phyloP scores from a whole-genome alignment of 2,329 filamentous ascomycete genomes.

The Ustilaginoidea virens region DNA sequence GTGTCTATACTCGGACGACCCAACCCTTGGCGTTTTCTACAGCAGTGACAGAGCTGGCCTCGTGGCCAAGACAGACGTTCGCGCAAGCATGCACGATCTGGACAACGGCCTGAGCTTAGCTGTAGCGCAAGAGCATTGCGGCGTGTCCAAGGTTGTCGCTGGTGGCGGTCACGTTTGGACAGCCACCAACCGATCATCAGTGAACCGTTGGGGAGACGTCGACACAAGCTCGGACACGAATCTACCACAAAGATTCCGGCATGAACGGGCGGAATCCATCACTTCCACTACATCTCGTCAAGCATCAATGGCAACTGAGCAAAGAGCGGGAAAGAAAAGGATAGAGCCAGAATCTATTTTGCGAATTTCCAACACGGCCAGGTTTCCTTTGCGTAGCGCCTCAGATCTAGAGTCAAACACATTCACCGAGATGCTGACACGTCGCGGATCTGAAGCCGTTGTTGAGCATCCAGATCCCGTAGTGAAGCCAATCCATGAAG shows the following conservation, averaged over 20 bases:
- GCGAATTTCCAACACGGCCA: conserved; percentile 69
- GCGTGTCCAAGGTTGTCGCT: conserved; percentile 51
- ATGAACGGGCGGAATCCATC: conserved; percentile 30
- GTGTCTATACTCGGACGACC: conserved; percentile 83
- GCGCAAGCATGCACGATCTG: conserved; percentile 48
- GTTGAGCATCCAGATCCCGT: conserved; percentile 15
- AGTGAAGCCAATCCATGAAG: conserved; percentile 46
- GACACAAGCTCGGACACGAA: conserved; percentile 62
- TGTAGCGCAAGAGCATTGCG: conserved; percentile 83
- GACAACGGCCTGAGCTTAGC: conserved; percentile 84
- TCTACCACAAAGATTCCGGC: conserved; percentile 38
- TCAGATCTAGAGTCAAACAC: conserved; percentile 41
- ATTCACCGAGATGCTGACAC: conserved; percentile 25
- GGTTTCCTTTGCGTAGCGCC: conserved; percentile 45
- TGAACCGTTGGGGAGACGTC: conserved; percentile 81
- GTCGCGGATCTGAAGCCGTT: conserved; percentile 20
- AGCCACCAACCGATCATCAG: conserved; percentile 76
- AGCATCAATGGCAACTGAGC: conserved; percentile 17
- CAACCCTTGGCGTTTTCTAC: conserved; percentile 78
- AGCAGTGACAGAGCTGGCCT: conserved; percentile 84
- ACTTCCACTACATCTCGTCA: conserved; percentile 20
- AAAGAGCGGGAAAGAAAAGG: conserved; percentile 34
- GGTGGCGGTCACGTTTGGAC: conserved; percentile 76
- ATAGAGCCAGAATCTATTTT: conserved; percentile 69
- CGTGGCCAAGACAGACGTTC: conserved; percentile 90